Percentiles rank a stretch among this genome's conserved stretches.
phyloP scores from a whole-genome alignment of 192 early-diverging fungal genomes.

The Umbelopsis vinacea region DNA sequence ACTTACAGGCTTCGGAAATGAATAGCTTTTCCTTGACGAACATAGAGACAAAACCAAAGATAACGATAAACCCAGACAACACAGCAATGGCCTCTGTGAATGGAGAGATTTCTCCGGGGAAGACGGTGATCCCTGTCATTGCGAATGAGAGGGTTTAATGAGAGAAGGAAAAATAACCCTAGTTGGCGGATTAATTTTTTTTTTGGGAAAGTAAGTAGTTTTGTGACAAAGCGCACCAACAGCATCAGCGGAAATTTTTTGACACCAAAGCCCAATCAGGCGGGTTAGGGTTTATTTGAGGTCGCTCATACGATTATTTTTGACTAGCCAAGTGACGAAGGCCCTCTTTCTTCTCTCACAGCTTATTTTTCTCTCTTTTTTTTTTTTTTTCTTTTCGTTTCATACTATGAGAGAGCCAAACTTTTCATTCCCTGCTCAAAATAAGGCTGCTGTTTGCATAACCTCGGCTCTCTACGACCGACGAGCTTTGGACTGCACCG shows the following conservation, averaged over 20 bases:
- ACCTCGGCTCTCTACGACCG: slow-evolving; percentile 88
- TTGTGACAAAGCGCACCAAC: no score
- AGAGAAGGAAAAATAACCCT: background rate
- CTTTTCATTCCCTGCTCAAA: slow-evolving; percentile 78
- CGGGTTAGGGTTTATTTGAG: no score
- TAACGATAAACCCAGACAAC: slow-evolving; percentile 70
- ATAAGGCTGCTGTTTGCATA: slow-evolving; percentile 81
- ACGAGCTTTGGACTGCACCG: slow-evolving; percentile 88
- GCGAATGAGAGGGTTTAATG: background rate
- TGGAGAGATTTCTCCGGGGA: slow-evolving; percentile 43
- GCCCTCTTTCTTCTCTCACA: slow-evolving; percentile 10
- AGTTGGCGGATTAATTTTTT: no score
- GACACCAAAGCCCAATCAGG: background rate
- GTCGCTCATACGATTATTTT: no score
- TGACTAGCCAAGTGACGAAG: background rate
- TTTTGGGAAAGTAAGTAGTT: no score
- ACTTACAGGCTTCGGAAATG: slow-evolving; percentile 76
- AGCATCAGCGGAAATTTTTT: slow-evolving; percentile 10
- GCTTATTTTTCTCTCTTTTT: slow-evolving; percentile 20
- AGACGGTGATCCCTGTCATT: slow-evolving; percentile 21
- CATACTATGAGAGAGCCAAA: slow-evolving; percentile 79
- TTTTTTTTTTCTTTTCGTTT: background rate
- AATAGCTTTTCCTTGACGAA: slow-evolving; percentile 74
- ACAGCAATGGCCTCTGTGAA: slow-evolving; percentile 56
- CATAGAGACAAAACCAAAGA: slow-evolving; percentile 73